phyloP scores from a whole-genome alignment of 768 basidiomycete genomes.

The Dictyophora rubrovolvata region DNA sequence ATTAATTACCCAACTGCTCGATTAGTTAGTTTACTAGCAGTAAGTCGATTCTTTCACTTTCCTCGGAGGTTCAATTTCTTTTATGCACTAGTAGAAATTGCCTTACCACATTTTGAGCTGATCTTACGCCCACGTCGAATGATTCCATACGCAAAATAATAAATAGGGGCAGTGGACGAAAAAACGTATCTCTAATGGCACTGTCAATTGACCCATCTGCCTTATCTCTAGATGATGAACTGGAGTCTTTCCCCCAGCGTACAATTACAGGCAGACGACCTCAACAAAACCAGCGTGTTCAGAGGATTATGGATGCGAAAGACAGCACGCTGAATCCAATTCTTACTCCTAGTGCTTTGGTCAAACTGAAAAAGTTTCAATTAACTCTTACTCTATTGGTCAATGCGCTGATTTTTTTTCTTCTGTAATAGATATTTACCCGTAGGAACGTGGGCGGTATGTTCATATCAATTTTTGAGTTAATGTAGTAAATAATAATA shows the following conservation, averaged over 20 bases:
- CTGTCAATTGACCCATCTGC: too few species aligned
- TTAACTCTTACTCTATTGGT: not conserved
- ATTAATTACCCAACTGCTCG: too few species aligned
- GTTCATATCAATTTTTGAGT: not conserved
- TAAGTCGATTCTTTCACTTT: too few species aligned
- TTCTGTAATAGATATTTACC: constrained; percentile 2
- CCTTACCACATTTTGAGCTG: too few species aligned
- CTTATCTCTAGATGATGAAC: not conserved
- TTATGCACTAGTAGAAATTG: too few species aligned
- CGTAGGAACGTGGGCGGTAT: constrained; percentile 5
- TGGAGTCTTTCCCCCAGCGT: not conserved
- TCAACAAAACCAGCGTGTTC: not conserved
- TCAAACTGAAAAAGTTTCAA: not conserved
- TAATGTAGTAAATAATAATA: not conserved
- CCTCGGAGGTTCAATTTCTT: too few species aligned
- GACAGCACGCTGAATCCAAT: not conserved
- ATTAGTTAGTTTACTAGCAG: too few species aligned
- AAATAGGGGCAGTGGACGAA: too few species aligned
- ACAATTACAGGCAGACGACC: not conserved
- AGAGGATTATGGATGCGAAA: not conserved
- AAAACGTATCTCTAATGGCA: too few species aligned
- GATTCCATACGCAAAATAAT: too few species aligned
- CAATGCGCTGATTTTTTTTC: not conserved
- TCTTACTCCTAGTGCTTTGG: not conserved
- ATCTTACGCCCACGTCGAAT: too few species aligned